phyloP scores from a whole-genome alignment of 225 moss, liverwort and hornwort species.

The Sphagnum contortum region DNA sequence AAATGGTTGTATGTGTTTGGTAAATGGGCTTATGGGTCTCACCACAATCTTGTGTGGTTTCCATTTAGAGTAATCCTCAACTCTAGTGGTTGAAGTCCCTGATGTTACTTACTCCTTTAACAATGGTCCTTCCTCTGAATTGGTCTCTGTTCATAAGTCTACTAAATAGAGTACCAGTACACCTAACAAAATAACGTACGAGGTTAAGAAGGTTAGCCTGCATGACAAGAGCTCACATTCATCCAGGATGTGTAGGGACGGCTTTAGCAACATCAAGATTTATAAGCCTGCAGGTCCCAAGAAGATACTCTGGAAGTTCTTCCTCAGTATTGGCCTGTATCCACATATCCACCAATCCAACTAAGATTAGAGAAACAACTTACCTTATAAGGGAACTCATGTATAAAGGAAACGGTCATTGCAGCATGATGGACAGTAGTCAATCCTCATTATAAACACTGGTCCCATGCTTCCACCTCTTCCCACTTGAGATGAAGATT shows the following conservation, averaged over 20 bases:
- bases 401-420: neutral
- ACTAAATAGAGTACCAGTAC: no score
- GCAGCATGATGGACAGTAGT: neutral
- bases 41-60: no score
- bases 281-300: conserved; percentile 82
- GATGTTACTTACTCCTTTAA: no score
- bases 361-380: neutral
- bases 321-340: conserved; percentile 84
- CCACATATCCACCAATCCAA: neutral
- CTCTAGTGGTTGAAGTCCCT: no score
- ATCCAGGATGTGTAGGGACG: conserved; percentile 53
- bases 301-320: conserved; percentile 82
- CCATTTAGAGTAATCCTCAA: no score
- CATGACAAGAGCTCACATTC: neutral
- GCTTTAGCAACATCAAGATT: conserved; percentile 90
- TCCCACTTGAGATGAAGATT: no score
- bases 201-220: no score
- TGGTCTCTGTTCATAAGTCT: no score
- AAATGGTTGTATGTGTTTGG: no score
- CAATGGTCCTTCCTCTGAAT: no score
- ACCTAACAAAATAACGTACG: no score
- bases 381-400: neutral
- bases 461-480: neutral
- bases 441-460: neutral
- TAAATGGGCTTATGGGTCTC: no score